Evolutionary conservation across 805 yeast genomes (phyloP), one percentile per base, ranked within the genome.

Genomic region (Wickerhamomyces chaumierensis): DNA sequence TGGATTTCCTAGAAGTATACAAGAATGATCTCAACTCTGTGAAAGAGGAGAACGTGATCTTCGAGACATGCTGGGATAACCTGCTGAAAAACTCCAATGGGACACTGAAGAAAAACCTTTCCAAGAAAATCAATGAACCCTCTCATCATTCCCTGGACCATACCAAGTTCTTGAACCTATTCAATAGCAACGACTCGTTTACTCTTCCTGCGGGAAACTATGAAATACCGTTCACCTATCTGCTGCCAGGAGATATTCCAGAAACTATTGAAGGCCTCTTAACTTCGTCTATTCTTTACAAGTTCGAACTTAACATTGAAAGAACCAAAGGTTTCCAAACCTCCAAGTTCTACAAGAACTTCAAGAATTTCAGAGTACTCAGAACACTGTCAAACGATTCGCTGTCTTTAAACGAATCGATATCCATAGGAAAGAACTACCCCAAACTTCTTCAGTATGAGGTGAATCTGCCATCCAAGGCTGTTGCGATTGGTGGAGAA

Each of bases 401-500:
- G 15, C 68, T 84, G 25, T 51, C 63, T 5, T 64, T 82, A 17
- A 71, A 87, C 0, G 96, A 88, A 55, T 85, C 95, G 1, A 80
- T 87, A 45, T 83, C 90, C 0, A 88, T 88, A 29, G 95, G 86
- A 41, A 87, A 86, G 53, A 81, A 87, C 4, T 85, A 95, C 94
- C 90, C 94, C 2, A 66, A 74, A 37, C 86, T 85, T 55, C 78
- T 90, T 33, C 96, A 88, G 56, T 88, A 90, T 57, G 77, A 85
- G 14, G 75, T 90, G 40, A 78, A 81, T 40, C 77, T 86, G 3
- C 96, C 96, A 0, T 71, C 87, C 18, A 76, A 81, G 47, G 95
- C 96, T 1, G 75, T 85, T 7, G 87, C 96, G 1, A 75, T 88
- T 35, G 97, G 97, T 4, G 75, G 88, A 0, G 62, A 68, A 1